phyloP scores from a whole-genome alignment of 1,139 yeast species.

The Nakaseomyces glabratus region DNA sequence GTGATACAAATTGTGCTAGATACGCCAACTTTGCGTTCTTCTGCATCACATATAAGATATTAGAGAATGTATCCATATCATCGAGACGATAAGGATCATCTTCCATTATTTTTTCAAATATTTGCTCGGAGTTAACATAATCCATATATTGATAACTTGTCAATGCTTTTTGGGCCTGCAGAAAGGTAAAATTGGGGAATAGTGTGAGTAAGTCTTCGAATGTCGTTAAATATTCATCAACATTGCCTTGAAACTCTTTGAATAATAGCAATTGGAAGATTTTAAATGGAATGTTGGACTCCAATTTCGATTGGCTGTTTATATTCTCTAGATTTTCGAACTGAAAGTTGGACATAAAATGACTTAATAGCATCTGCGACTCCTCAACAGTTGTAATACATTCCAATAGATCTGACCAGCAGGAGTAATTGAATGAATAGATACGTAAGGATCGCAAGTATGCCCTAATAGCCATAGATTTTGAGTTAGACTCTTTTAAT shows the following conservation, averaged over 20 bases:
- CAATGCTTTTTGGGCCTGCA: conserved; percentile 73
- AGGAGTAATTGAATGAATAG: conserved; percentile 88
- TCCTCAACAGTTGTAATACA: conserved; percentile 60
- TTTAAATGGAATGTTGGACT: conserved; percentile 45
- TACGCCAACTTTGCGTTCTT: conserved; percentile 75
- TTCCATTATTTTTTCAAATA: conserved; percentile 65
- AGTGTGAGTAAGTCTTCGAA: conserved; percentile 40
- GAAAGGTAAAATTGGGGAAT: conserved; percentile 66
- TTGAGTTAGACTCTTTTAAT: conserved; percentile 53
- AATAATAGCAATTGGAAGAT: conserved; percentile 61
- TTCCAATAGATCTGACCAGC: conserved; percentile 76
- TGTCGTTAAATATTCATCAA: conserved; percentile 41
- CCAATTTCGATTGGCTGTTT: conserved; percentile 15
- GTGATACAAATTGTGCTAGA: conserved; percentile 76
- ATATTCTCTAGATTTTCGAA: conserved; percentile 13
- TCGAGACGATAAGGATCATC: conserved; percentile 85
- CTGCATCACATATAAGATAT: conserved; percentile 90
- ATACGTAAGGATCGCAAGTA: conserved; percentile 45
- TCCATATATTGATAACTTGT: conserved; percentile 74
- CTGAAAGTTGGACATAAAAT: conserved; percentile 32
- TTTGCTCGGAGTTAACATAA: conserved; percentile 65
- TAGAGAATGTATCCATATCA: conserved; percentile 85
- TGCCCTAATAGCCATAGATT: conserved; percentile 47
- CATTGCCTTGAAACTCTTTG: conserved; percentile 75
- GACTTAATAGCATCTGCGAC: conserved; percentile 41